These are phyloP conservation scores for Gaultheria prostrata DNA, from an alignment of 148 eudicot species.

Conservation along the genomic window DNA sequence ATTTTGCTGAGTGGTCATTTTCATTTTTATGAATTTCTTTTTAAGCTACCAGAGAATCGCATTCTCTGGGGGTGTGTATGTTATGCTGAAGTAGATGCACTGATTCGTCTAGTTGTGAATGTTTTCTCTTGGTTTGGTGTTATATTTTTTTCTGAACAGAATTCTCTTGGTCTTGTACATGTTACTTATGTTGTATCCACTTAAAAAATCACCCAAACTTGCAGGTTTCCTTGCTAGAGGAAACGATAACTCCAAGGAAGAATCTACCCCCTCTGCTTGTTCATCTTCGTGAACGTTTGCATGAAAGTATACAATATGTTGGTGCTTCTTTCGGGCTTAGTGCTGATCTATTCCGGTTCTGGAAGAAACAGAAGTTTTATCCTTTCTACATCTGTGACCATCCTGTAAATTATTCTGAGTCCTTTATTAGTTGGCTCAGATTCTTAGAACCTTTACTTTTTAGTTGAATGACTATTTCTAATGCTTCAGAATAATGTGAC, in stretches of 20 bases:
- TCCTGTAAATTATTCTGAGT: slow-evolving; percentile 2
- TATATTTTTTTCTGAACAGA: too few relatives aligned
- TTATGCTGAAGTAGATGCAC: neutral
- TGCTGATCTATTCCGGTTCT: slow-evolving; percentile 14
- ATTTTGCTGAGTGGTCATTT: neutral
- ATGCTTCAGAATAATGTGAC: slow-evolving; percentile 15
- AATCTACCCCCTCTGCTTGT: slow-evolving; percentile 13
- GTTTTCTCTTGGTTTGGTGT: neutral
- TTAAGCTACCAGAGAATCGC: too few relatives aligned
- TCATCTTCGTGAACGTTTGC: slow-evolving; percentile 11
- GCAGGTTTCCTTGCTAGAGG: slow-evolving; percentile 19
- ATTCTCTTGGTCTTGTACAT: too few relatives aligned
- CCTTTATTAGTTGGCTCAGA: neutral
- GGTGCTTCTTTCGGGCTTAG: slow-evolving; percentile 21
- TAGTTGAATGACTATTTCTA: neutral
- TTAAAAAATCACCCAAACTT: neutral
- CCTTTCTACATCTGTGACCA: slow-evolving; percentile 17
- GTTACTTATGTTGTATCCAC: too few relatives aligned
- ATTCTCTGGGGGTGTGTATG: neutral
- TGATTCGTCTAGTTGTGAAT: neutral
- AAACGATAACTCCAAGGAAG: slow-evolving; percentile 14
- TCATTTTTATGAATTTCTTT: neutral
- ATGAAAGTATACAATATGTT: slow-evolving; percentile 16
- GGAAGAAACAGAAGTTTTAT: slow-evolving; percentile 16
- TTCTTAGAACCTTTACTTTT: neutral